Conservation (phyloP, 805 yeast species). For the Priceomyces haplophilus region DNA sequence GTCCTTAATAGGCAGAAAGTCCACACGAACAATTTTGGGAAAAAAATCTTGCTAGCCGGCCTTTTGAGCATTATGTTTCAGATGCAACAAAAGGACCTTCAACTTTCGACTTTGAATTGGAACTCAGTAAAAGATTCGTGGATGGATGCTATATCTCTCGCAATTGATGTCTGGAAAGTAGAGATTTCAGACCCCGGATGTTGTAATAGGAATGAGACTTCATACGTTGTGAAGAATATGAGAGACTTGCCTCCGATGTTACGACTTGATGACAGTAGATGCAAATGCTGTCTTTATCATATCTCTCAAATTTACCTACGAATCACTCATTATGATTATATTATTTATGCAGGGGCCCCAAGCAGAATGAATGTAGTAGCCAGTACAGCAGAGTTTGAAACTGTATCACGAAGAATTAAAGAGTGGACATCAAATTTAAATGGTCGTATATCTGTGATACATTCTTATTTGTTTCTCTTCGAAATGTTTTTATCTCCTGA, state of each 20-base stretch:
- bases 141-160: conserved; percentile 25
- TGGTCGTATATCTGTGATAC: conserved; percentile 55
- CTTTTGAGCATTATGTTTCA: conserved; percentile 23
- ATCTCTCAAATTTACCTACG: conserved; percentile 26
- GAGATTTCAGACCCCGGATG: conserved; percentile 22
- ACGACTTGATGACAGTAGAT: conserved; percentile 18
- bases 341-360: conserved; percentile 31
- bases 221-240: conserved; percentile 8
- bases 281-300: conserved; percentile 26
- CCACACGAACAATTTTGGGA: conserved; percentile 21
- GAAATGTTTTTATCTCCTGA: conserved; percentile 61
- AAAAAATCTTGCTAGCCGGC: conserved; percentile 21
- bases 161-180: conserved; percentile 28
- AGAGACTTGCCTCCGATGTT: conserved; percentile 18
- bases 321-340: conserved; percentile 28
- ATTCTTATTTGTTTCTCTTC: conserved; percentile 58
- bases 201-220: conserved; percentile 15
- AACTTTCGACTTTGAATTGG: conserved; percentile 24
- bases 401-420: conserved; percentile 47
- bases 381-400: conserved; percentile 46
- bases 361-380: conserved; percentile 52
- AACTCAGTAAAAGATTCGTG: conserved; percentile 22
- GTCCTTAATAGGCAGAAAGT: conserved; percentile 20
- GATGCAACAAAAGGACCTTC: conserved; percentile 26
- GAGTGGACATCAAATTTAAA: conserved; percentile 49